phyloP scores from a whole-genome alignment of 2,329 filamentous ascomycete genomes.

The Microdochium bolleyi region DNA sequence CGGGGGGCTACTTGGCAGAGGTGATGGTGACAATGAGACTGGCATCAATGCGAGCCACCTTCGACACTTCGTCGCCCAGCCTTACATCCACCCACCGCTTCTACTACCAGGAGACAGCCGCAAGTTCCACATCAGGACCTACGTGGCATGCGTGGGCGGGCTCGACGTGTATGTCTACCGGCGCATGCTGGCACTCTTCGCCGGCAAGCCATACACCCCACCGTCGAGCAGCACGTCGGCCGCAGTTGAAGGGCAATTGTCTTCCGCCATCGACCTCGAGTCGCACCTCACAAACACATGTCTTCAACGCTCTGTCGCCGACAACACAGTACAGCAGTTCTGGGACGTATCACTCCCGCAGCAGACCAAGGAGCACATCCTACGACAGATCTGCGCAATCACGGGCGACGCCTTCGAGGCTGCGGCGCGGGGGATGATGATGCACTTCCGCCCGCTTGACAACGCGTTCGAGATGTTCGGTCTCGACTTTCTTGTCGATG shows the following conservation, averaged over 20 bases:
- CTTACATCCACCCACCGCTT: conserved; percentile 85
- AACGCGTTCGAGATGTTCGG: conserved; percentile 92
- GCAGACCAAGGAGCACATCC: conserved; percentile 53
- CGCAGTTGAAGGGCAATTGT: conserved; percentile 19
- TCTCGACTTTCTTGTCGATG: conserved; percentile 80
- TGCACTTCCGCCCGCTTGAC: conserved; percentile 85
- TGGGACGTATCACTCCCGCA: conserved; percentile 37
- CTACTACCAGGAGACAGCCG: conserved; percentile 57
- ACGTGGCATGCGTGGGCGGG: conserved; percentile 74
- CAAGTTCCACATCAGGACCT: conserved; percentile 94
- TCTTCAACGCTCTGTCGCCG: conserved; percentile 58
- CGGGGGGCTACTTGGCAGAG: conserved; percentile 5
- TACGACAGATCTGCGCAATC: conserved; percentile 62
- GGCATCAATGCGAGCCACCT: conserved; percentile 80
- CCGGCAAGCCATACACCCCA: conserved; percentile 61
- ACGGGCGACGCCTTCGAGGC: conserved; percentile 80
- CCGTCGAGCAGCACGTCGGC: conserved; percentile 39
- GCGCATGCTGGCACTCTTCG: conserved; percentile 90
- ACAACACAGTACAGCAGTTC: conserved; percentile 66
- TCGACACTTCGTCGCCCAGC: conserved; percentile 91
- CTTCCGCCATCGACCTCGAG: conserved; percentile 48
- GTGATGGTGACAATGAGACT: conserved; percentile 29
- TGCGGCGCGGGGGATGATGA: conserved; percentile 71
- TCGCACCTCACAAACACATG: conserved; percentile 94
- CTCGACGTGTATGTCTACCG: conserved; percentile 80